Evolutionary conservation across 331 rosid species (phyloP).

Genomic region (Dryas integrifolia): DNA sequence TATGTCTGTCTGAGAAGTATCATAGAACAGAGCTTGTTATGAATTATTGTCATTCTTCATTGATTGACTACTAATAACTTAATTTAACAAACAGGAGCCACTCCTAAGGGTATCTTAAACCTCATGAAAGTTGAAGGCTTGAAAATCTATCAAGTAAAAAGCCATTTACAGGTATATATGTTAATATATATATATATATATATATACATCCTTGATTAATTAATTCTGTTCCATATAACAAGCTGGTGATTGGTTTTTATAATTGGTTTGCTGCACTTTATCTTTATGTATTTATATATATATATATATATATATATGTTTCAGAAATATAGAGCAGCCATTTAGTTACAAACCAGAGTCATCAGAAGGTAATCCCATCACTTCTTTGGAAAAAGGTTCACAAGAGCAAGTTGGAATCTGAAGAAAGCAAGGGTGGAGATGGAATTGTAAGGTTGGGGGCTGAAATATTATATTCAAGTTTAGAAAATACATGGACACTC

Average conservation of each 20-base stretch:
- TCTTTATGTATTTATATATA: conserved; percentile 4
- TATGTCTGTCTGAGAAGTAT: conserved; percentile 15
- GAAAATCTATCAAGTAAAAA: too few relatives aligned
- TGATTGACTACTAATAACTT: conserved; percentile 8
- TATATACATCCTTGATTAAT: too few relatives aligned
- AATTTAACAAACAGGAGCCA: conserved; percentile 64
- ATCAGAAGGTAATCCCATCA: conserved; percentile 54
- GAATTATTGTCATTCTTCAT: conserved; percentile 2
- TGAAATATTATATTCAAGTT: too few relatives aligned
- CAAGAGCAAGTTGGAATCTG: too few relatives aligned
- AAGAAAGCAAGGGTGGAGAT: too few relatives aligned
- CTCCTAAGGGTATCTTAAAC: conserved; percentile 90
- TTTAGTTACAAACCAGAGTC: conserved; percentile 76
- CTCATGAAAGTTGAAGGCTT: conserved; percentile 72
- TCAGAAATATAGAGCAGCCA: conserved; percentile 95
- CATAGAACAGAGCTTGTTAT: neutral
- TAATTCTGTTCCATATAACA: neutral
- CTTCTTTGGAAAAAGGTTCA: too few relatives aligned
- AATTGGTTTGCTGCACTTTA: neutral
- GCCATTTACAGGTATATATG: too few relatives aligned
- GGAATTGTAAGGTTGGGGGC: too few relatives aligned
- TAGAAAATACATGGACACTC: too few relatives aligned
- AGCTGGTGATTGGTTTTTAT: conserved; percentile 9
- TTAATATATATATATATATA: too few relatives aligned
- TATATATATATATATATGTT: neutral